These are phyloP conservation scores for Candida gorgasii DNA, from an alignment of 805 yeast genomes.

Conservation along the genomic window DNA sequence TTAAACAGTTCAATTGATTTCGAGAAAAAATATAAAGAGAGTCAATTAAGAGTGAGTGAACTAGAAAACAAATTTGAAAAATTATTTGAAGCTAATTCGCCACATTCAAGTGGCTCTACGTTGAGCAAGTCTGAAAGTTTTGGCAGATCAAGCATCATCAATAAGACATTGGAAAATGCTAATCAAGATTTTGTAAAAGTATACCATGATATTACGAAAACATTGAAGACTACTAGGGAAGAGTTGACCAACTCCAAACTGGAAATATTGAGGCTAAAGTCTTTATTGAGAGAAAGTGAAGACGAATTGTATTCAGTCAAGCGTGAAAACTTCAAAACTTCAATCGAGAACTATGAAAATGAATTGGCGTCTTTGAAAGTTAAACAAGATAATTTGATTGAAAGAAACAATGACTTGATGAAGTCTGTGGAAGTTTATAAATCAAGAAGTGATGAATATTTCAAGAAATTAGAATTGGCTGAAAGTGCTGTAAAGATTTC, in stretches of 20 bases:
- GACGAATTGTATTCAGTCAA: slow-evolving; percentile 44
- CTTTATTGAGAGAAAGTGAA: slow-evolving; percentile 42
- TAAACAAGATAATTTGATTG: slow-evolving; percentile 54
- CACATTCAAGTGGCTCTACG: slow-evolving; percentile 11
- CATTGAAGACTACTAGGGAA: slow-evolving; percentile 44
- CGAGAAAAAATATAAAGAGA: slow-evolving; percentile 36
- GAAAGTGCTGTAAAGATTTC: slow-evolving; percentile 70
- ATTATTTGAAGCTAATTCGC: slow-evolving; percentile 19
- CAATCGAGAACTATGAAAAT: slow-evolving; percentile 36
- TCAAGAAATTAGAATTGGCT: slow-evolving; percentile 70
- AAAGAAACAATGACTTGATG: slow-evolving; percentile 57
- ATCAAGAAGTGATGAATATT: slow-evolving; percentile 71
- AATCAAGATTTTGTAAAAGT: slow-evolving; percentile 49
- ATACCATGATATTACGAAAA: slow-evolving; percentile 50
- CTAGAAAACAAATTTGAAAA: slow-evolving; percentile 32
- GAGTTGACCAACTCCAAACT: slow-evolving; percentile 43
- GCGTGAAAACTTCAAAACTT: slow-evolving; percentile 41
- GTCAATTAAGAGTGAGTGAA: slow-evolving; percentile 33
- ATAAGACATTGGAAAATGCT: slow-evolving; percentile 25
- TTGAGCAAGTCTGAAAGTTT: slow-evolving; percentile 37
- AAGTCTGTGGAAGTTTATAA: slow-evolving; percentile 63
- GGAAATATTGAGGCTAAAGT: slow-evolving; percentile 42
- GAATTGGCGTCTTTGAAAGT: slow-evolving; percentile 52
- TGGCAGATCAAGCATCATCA: slow-evolving; percentile 24
- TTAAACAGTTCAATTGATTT: slow-evolving; percentile 33